Base-by-base conservation (phyloP, 768 basidiomycete species). In the Rhodosporidiobolus odoratus region DNA sequence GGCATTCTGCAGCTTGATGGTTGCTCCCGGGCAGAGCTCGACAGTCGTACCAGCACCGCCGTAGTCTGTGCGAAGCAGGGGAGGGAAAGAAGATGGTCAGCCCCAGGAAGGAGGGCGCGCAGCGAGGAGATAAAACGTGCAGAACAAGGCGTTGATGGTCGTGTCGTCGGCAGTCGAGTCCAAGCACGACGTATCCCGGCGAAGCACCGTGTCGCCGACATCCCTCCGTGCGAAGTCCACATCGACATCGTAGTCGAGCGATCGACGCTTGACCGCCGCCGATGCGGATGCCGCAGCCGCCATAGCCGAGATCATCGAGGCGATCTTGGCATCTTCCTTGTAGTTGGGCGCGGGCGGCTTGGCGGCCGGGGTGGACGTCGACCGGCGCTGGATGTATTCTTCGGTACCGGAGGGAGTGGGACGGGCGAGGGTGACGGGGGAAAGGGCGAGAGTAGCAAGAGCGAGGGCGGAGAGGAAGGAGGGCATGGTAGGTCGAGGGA, bases 21-120 rank as follows among this genome's bases (percentile, higher is more conserved):
- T 62, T 9, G 76, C 69, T 16, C 65, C 59, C 1, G 78, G 75
- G 65, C 78, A 78, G 2, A 78, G 75, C 21, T 62, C 40, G 32
- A 78, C 71, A 47, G 62, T 54, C 35, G 71, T 67, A 15, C 70
- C 70, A 0, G 61, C 72, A 8, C 78, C 78, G 43, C 74, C 76
- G 54, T 72, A 68, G 65, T 71, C 57, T 58, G 57, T 15, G 38
- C 21, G 30, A 27, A 16, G 9, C 15, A 38, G 16, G 25, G 7
- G 25, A 56, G 35, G 9, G 66, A 53, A 10, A 60, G 53, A 32
- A 30, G 58, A 30, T 40, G 59, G 7, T 60, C 48, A 40, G 37
- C 65, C n/a, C 54, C 58, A 41, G 58, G 34, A 34, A 56, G 34
- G 23, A n/a, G 21, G 10, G n/a, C n/a, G n/a, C n/a, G n/a, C n/a